Evolutionary conservation across 179 eudicot genomes (phyloP), one percentile per base, ranked within the genome.

Genomic region (Drosera spatulata): DNA sequence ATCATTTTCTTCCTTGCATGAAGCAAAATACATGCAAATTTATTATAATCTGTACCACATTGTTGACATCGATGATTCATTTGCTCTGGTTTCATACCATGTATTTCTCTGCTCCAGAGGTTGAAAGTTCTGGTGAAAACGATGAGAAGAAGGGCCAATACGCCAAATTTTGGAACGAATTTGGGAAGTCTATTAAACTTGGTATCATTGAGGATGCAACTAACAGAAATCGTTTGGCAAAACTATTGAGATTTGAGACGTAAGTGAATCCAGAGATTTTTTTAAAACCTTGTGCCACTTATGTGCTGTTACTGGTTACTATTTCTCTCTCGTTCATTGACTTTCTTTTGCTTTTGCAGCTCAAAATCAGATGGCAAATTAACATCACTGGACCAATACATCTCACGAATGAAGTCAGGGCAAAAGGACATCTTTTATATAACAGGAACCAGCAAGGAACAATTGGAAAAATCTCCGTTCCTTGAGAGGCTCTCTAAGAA

Each of bases 381-480:
- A 57, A 82, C 93, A 56, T 88, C 98, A 59, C 86, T 91, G 40
- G 98, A 91, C 58, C 82, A 89, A 76, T 91, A 91, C 75, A 91
- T 91, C 73, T 77, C 91, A 73, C 86, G 98, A 77, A 88, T 91
- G 98, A 91, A 88, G 60, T 48, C 87, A 4, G 91, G 89, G 48
- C 98, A 91, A 68, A 91, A 91, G 78, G 98, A 91, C 60, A 86
- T 91, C 73, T 91, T 91, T 69, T 91, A 88, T 77, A 85, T 91
- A 22, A 91, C 98, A 41, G 98, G 98, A 55, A 67, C 86, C 61
- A 91, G 67, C 86, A 88, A 91, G 80, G 98, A 91, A 65, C 98
- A 88, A 66, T 70, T 88, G 77, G 98, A 86, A 77, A 91, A 86
- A 69, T 91, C 98, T 66, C 98, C 98, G 63, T 91, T 91, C 98